Conservation (phyloP, 345 rosid species). For the Kernera saxatilis region DNA sequence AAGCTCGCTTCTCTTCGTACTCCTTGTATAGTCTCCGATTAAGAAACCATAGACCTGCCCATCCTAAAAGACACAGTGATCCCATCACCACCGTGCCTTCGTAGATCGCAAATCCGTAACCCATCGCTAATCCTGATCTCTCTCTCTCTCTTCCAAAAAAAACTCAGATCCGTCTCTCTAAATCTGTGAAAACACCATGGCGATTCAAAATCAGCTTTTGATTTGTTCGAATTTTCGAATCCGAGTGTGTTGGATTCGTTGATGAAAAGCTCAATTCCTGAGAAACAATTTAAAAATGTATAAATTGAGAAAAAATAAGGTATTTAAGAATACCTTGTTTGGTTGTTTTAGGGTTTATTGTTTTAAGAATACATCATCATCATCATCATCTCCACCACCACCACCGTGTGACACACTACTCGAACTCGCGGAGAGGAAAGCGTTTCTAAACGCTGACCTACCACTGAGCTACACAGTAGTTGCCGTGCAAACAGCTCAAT, state of each 20-base stretch:
- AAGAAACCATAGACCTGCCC: slow-evolving; percentile 91
- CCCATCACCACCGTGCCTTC: slow-evolving; percentile 61
- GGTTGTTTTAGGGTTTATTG: no score
- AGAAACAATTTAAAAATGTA: no score
- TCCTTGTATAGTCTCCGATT: slow-evolving; percentile 84
- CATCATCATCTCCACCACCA: no score
- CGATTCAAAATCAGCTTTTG: neutral
- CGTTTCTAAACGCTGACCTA: no score
- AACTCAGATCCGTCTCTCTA: slow-evolving; percentile 5
- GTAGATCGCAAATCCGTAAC: slow-evolving; percentile 64
- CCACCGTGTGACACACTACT: no score
- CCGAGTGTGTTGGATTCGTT: neutral
- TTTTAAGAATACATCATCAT: no score
- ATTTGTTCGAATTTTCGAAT: neutral
- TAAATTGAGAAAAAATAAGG: no score
- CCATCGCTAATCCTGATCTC: slow-evolving; percentile 45
- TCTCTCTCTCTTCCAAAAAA: neutral
- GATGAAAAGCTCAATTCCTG: neutral
- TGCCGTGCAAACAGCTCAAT: no score
- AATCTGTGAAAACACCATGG: neutral
- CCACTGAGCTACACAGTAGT: no score
- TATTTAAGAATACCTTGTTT: no score
- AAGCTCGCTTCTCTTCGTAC: slow-evolving; percentile 86
- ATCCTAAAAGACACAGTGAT: slow-evolving; percentile 64
- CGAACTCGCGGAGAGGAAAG: no score